Percentiles rank a stretch among this genome's conserved stretches.
phyloP scores from a whole-genome alignment of 371 early-diverging fungal genomes.

The Nematocida ironsii region DNA sequence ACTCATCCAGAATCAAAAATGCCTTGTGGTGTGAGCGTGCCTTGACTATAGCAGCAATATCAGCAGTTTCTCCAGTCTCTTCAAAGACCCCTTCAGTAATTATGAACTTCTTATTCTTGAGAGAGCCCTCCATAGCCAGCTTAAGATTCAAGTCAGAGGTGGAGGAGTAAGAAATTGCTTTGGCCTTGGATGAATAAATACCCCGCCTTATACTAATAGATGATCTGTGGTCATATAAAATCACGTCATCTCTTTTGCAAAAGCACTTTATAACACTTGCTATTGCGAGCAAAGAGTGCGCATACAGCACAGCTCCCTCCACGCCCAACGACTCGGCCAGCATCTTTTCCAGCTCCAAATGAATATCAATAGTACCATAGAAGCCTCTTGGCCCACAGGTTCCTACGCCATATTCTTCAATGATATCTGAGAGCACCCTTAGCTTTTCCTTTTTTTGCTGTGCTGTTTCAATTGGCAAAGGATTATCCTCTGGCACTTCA shows the following conservation, averaged over 20 bases:
- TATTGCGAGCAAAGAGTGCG: conserved; percentile 88
- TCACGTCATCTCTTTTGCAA: conserved; percentile 86
- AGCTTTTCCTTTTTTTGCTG: conserved; percentile 59
- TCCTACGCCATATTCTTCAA: conserved; percentile 93
- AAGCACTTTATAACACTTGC: conserved; percentile 92
- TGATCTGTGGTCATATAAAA: conserved; percentile 74
- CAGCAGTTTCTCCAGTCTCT: conserved; percentile 84
- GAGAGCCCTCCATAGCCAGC: conserved; percentile 44
- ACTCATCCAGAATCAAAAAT: conserved; percentile 90
- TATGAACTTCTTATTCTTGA: conserved; percentile 79
- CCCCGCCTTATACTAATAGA: conserved; percentile 68
- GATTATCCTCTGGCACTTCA: background rate
- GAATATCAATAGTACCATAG: conserved; percentile 96
- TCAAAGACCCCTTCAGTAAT: conserved; percentile 89
- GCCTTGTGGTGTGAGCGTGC: conserved; percentile 90
- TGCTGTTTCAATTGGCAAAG: conserved; percentile 27
- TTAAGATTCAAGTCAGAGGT: conserved; percentile 59
- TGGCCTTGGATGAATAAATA: conserved; percentile 61
- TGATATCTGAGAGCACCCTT: conserved; percentile 59
- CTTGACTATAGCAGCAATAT: conserved; percentile 78
- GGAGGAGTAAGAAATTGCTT: conserved; percentile 60
- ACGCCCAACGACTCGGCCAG: conserved; percentile 82
- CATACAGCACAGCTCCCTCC: conserved; percentile 88
- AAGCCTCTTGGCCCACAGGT: conserved; percentile 96
- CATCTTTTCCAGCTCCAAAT: conserved; percentile 85